A percentile compares a stretch with the other conserved stretches of the same genome.
Evolutionary conservation across 305 asterid genomes (phyloP).

Genomic region (Solanum hybrid): DNA sequence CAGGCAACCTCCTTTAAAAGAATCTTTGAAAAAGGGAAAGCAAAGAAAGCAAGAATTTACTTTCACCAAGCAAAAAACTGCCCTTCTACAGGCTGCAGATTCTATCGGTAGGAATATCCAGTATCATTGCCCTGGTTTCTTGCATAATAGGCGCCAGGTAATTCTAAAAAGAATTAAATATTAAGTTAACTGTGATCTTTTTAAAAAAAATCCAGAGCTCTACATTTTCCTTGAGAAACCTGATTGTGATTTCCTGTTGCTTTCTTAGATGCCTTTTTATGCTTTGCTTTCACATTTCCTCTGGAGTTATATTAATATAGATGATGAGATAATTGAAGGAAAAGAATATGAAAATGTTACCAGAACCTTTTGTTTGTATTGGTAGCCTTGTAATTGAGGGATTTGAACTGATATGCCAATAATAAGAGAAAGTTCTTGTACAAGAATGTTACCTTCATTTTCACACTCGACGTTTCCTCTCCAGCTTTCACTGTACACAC

Average conservation of each 20-base stretch:
- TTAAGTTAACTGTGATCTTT: not conserved
- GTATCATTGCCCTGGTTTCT: slow-evolving; percentile 80
- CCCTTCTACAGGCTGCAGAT: slow-evolving; percentile 84
- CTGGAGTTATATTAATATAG: not conserved
- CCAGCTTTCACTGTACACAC: not conserved
- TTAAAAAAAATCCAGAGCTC: not conserved
- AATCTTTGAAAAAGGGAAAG: slow-evolving; percentile 90
- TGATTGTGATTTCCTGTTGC: not conserved
- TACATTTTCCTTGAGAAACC: not conserved
- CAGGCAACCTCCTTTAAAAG: slow-evolving; percentile 93
- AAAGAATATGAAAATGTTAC: not conserved
- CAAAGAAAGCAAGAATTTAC: slow-evolving; percentile 74
- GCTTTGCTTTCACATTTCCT: not conserved
- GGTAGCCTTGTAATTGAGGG: not conserved
- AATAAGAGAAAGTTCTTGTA: not conserved
- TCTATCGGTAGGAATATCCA: slow-evolving; percentile 85
- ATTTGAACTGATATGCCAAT: not conserved
- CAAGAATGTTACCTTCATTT: not conserved
- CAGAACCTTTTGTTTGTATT: not conserved
- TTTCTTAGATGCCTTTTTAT: not conserved
- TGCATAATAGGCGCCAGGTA: slow-evolving; percentile 95
- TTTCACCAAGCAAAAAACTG: slow-evolving; percentile 63
- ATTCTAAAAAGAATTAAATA: slow-evolving; percentile 13
- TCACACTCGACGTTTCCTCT: not conserved
- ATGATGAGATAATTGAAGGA: not conserved